These are phyloP conservation scores for Ceratocystiopsis minuta DNA, from an alignment of 2,329 filamentous ascomycete genomes.

Conservation along the genomic window DNA sequence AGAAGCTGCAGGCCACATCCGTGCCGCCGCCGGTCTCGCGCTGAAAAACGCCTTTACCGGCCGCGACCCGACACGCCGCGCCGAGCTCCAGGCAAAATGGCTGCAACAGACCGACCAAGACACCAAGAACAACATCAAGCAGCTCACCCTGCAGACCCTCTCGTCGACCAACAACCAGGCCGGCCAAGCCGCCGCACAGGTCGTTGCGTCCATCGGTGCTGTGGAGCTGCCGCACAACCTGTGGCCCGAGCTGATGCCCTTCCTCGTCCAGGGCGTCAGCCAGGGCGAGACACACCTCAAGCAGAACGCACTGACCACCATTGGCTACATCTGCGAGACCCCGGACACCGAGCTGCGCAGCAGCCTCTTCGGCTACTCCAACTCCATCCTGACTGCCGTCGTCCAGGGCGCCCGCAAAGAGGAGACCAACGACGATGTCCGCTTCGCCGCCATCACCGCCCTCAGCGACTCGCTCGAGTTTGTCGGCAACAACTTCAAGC, in stretches of 20 bases:
- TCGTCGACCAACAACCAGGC: conserved; percentile 62
- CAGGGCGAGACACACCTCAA: conserved; percentile 75
- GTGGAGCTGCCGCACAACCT: conserved; percentile 88
- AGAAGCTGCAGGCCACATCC: conserved; percentile 60
- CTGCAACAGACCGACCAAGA: conserved; percentile 61
- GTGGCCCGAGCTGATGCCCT: conserved; percentile 82
- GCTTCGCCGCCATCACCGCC: conserved; percentile 79
- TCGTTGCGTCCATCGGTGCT: conserved; percentile 83
- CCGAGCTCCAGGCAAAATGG: conserved; percentile 90
- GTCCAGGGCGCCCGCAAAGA: conserved; percentile 96
- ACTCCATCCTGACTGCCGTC: conserved; percentile 92
- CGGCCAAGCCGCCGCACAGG: conserved; percentile 79
- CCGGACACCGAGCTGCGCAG: conserved; percentile 75
- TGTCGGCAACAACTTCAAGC: conserved; percentile 95
- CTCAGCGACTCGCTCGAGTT: conserved; percentile 95
- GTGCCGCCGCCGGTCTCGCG: conserved; percentile 86
- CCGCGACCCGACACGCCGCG: conserved; percentile 72
- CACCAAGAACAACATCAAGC: conserved; percentile 77
- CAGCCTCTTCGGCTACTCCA: conserved; percentile 71
- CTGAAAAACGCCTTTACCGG: conserved; percentile 97
- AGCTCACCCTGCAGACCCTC: conserved; percentile 75
- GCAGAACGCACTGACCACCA: conserved; percentile 85
- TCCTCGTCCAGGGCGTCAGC: conserved; percentile 82
- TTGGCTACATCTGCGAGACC: conserved; percentile 95
- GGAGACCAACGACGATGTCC: conserved; percentile 79